phyloP scores from a whole-genome alignment of 2,329 filamentous ascomycete genomes.

The Aspergillus brunneoviolaceus region DNA sequence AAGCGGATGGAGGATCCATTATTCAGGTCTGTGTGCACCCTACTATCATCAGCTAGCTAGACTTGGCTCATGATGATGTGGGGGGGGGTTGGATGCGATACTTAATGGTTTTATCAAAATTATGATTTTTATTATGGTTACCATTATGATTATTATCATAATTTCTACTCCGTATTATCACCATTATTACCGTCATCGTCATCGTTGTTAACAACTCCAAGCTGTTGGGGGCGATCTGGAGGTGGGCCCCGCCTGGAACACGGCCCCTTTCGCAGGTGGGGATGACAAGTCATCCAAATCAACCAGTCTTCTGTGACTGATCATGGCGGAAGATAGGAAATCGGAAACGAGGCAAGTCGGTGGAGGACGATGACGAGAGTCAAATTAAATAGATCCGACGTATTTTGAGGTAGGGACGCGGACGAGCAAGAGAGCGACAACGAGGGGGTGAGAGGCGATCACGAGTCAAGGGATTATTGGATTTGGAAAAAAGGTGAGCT shows the following conservation, averaged over 20 bases:
- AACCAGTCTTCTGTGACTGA: constrained; percentile 13
- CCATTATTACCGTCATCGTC: background rate
- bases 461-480: background rate
- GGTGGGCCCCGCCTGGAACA: constrained; percentile 17
- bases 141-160: too few relatives aligned
- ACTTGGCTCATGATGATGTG: constrained; percentile 7
- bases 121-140: too few relatives aligned
- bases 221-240: constrained; percentile 25
- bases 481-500: background rate
- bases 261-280: constrained; percentile 1
- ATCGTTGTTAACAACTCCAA: constrained; percentile 10
- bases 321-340: constrained; percentile 9
- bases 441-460: background rate
- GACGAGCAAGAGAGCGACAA: background rate
- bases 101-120: background rate
- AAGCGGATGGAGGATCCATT: constrained; percentile 11
- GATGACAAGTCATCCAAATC: constrained; percentile 19
- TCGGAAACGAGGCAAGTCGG: background rate
- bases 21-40: background rate
- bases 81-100: constrained; percentile 9
- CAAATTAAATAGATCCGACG: background rate
- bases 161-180: too few relatives aligned
- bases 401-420: background rate
- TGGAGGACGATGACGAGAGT: background rate
- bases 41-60: background rate